These are phyloP conservation scores for Fagus crenata DNA, from an alignment of 306 rosid genomes.

Conservation along the genomic window DNA sequence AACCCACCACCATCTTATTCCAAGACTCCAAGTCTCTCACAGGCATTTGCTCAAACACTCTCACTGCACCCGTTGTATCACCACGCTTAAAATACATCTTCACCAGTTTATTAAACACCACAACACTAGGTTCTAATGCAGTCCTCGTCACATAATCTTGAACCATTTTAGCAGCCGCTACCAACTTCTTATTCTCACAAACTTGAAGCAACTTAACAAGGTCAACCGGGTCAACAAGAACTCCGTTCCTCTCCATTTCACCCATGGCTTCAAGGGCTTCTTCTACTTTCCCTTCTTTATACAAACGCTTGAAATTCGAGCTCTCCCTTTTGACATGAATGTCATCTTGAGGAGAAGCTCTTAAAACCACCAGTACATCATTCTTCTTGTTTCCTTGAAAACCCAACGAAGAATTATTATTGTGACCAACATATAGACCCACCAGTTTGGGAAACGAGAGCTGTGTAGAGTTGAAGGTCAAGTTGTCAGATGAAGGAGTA, in stretches of 20 bases:
- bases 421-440: neutral
- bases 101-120: neutral
- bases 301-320: neutral
- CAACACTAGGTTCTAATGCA: neutral
- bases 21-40: neutral
- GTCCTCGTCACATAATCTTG: neutral
- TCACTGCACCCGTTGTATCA: neutral
- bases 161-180: neutral
- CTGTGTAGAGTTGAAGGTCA: neutral
- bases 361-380: neutral
- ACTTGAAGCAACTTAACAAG: slow-evolving; percentile 1
- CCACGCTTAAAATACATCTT: neutral
- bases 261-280: neutral
- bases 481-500: neutral
- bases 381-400: neutral
- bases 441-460: neutral
- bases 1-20: neutral
- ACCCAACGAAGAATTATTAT: neutral
- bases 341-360: neutral
- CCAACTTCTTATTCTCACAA: neutral
- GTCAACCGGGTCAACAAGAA: neutral
- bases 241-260: neutral
- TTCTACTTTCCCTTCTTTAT: slow-evolving; percentile 1
- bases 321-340: neutral
- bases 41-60: slow-evolving; percentile 1